These are phyloP conservation scores for Pyrus communis DNA, from an alignment of 306 rosid genomes.

Conservation along the genomic window DNA sequence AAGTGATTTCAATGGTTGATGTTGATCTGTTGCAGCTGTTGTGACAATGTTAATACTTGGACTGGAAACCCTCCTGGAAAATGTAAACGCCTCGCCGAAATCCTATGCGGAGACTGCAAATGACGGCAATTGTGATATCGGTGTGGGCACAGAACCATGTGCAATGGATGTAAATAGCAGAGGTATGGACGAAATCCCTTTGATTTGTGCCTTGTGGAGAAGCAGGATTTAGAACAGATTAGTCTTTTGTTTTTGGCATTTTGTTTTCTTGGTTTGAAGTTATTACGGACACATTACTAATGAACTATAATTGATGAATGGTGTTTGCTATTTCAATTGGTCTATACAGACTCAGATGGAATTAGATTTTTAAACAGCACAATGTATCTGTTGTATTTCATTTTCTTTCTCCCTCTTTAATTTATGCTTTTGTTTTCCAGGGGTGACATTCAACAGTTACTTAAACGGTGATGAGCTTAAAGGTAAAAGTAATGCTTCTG, in stretches of 20 bases:
- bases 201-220: not conserved
- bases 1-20: not conserved
- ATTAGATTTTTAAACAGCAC: too few species aligned
- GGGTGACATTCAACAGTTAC: constrained; percentile 40
- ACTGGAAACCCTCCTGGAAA: constrained; percentile 25
- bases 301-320: not conserved
- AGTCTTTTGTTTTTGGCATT: not conserved
- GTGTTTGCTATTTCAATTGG: not conserved
- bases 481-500: constrained; percentile 32
- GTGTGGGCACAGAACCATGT: constrained; percentile 17
- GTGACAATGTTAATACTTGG: constrained; percentile 29
- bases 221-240: not conserved
- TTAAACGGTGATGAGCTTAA: constrained; percentile 19
- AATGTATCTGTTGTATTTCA: not conserved
- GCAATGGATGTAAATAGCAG: constrained; percentile 22
- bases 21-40: constrained; percentile 27
- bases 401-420: not conserved
- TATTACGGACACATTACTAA: too few species aligned
- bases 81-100: constrained; percentile 33
- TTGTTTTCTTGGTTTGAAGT: not conserved
- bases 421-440: constrained; percentile 30
- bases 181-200: constrained; percentile 16
- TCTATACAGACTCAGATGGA: too few species aligned
- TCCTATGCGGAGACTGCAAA: not conserved
- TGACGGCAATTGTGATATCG: not conserved